phyloP scores from a whole-genome alignment of 2,329 filamentous ascomycete genomes.

The Pseudophaeomoniella oleicola region DNA sequence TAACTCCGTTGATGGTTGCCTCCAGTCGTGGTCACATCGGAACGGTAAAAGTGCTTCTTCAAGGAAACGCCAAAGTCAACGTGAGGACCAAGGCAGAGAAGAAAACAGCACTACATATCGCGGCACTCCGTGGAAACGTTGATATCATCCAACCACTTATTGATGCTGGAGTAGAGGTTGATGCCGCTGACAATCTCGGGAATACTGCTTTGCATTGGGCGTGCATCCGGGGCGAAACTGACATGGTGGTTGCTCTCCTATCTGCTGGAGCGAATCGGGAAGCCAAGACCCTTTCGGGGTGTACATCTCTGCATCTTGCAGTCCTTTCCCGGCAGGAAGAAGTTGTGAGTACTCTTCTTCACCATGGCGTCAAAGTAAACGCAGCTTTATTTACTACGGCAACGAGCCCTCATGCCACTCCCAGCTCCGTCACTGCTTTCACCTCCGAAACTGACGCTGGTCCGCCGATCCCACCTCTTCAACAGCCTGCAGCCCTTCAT shows the following conservation, averaged over 20 bases:
- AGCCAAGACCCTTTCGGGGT: not conserved
- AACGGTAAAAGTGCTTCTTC: not conserved
- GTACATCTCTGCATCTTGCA: constrained; percentile 4
- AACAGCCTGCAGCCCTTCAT: constrained; percentile 1
- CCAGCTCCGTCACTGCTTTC: not conserved
- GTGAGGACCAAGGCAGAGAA: not conserved
- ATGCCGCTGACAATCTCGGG: not conserved
- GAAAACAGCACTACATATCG: constrained; percentile 2
- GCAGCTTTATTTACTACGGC: not conserved
- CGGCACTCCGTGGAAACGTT: not conserved
- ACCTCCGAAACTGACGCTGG: not conserved
- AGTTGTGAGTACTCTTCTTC: constrained; percentile 1
- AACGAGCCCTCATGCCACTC: not conserved
- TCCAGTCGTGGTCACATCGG: not conserved
- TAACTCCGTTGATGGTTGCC: constrained; percentile 1
- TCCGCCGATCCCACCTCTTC: not conserved
- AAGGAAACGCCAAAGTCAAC: not conserved
- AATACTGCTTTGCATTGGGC: not conserved
- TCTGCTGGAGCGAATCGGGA: not conserved
- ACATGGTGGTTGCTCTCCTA: not conserved
- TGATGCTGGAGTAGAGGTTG: not conserved
- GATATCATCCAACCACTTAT: not conserved
- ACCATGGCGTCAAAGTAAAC: constrained; percentile 2
- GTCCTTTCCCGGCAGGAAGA: constrained; percentile 1
- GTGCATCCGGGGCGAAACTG: not conserved